Evolutionary conservation across 148 eudicot species (phyloP), one percentile per base, ranked within the genome.

Genomic region (Linanthus parryae): DNA sequence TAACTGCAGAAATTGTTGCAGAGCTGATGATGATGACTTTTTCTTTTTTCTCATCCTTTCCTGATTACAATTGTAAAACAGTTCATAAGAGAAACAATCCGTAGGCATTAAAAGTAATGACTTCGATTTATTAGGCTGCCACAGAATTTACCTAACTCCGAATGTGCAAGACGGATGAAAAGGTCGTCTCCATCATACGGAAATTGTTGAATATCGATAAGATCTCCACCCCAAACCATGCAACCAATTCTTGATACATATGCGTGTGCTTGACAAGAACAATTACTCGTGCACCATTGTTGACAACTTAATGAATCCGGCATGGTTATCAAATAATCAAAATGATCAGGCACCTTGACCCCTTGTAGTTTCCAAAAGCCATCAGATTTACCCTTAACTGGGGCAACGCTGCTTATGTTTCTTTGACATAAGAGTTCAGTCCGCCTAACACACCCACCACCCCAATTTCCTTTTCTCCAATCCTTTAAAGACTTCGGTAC

Each of bases 401-500:
- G 31, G 28, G 51, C 9, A 15, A 11, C 19, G 1, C 33, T 31
- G 16, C 52, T 33, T 7, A 43, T 5, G 3, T 2, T 19, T 30
- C 26, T 44, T 22, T 8, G 4, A 17, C 66, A 62, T 4, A 30
- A 34, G 16, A 62, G 15, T 23, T 44, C 36, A 12, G 44, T 52
- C 53, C 26, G 33, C 31, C 52, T 52, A 26, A 52, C 53, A 44
- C 66, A 62, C 23, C 65, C 65, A 20, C 57, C 5, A 1, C 40
- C 29, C 18, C 35, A 61, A 50, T 51, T 44, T 26, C 57, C 40
- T 12, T 31, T 22, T 5, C 10, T 52, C 65, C 65, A 61, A 23
- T 61, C 58, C 26, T 44, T 17, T 3, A 12, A n/a, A 2, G 35
- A 61, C 16, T 31, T 61, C 4, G 57, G 58, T 18, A 51, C 44